These are phyloP conservation scores for Chenopodium album DNA, from an alignment of 148 eudicot species.

Conservation along the genomic window DNA sequence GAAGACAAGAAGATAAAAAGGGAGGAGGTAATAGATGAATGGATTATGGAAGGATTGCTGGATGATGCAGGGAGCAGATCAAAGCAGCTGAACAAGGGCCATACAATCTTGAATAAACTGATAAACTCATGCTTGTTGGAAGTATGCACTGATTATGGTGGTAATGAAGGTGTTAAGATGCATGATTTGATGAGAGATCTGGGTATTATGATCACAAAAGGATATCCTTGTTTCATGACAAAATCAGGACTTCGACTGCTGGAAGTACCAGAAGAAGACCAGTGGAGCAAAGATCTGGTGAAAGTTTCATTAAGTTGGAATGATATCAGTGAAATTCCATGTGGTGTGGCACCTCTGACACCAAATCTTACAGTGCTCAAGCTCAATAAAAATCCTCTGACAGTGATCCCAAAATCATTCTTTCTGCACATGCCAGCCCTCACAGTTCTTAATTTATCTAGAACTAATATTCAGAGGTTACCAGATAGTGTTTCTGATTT, in stretches of 20 bases:
- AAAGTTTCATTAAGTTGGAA: constrained; percentile 31
- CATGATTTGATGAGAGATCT: constrained; percentile 21
- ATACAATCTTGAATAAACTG: constrained; percentile 25
- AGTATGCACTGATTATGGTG: too few relatives aligned
- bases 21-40: constrained; percentile 17
- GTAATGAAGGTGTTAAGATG: background rate
- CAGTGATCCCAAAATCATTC: constrained; percentile 16
- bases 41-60: constrained; percentile 34
- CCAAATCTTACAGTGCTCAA: constrained; percentile 26
- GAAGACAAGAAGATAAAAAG: constrained; percentile 21
- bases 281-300: constrained; percentile 32
- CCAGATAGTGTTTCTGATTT: constrained; percentile 21
- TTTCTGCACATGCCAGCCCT: constrained; percentile 27
- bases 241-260: constrained; percentile 16
- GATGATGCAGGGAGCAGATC: constrained; percentile 16
- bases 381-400: constrained; percentile 5
- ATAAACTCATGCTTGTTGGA: too few relatives aligned
- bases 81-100: constrained; percentile 26
- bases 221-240: constrained; percentile 16
- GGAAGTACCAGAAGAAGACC: constrained; percentile 17
- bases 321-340: constrained; percentile 4
- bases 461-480: constrained; percentile 21
- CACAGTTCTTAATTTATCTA: constrained; percentile 30
- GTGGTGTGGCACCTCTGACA: background rate
- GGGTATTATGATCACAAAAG: constrained; percentile 1